Evolutionary conservation across 2,329 filamentous ascomycete genomes (phyloP).

Genomic region (Xylaria sp.): DNA sequence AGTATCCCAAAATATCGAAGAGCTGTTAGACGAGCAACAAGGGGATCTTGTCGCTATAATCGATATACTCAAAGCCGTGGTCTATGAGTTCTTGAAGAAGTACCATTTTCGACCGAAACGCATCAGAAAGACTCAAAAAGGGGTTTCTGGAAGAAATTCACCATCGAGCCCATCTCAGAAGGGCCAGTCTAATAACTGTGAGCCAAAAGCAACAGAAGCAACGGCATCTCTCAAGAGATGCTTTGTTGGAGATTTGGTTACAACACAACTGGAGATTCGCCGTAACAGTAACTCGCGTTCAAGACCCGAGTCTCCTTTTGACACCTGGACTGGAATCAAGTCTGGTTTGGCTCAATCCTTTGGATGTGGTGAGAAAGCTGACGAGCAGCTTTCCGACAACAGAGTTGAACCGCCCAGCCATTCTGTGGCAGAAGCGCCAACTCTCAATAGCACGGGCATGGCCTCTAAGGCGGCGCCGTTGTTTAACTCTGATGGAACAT

Average conservation of each 20-base stretch:
- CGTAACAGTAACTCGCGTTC: constrained; percentile 35
- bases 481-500: constrained; percentile 23
- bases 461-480: constrained; percentile 17
- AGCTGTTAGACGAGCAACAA: constrained; percentile 42
- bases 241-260: constrained; percentile 25
- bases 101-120: constrained; percentile 60
- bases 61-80: constrained; percentile 62
- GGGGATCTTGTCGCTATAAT: constrained; percentile 50
- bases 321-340: constrained; percentile 36
- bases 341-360: constrained; percentile 26
- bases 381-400: neutral
- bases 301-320: constrained; percentile 32
- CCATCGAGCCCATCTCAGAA: constrained; percentile 1
- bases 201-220: constrained; percentile 6
- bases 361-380: constrained; percentile 9
- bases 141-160: neutral
- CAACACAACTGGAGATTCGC: constrained; percentile 34
- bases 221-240: constrained; percentile 1
- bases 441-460: neutral
- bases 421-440: neutral
- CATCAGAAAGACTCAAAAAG: constrained; percentile 13
- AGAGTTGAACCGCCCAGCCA: neutral
- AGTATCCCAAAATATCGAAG: constrained; percentile 31
- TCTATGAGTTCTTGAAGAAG: constrained; percentile 68
- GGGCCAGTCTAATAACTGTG: constrained; percentile 13